Percentiles rank a stretch among this genome's conserved stretches.
Conservation (phyloP, 345 rosid species). For the Leavenworthia alabamica region DNA sequence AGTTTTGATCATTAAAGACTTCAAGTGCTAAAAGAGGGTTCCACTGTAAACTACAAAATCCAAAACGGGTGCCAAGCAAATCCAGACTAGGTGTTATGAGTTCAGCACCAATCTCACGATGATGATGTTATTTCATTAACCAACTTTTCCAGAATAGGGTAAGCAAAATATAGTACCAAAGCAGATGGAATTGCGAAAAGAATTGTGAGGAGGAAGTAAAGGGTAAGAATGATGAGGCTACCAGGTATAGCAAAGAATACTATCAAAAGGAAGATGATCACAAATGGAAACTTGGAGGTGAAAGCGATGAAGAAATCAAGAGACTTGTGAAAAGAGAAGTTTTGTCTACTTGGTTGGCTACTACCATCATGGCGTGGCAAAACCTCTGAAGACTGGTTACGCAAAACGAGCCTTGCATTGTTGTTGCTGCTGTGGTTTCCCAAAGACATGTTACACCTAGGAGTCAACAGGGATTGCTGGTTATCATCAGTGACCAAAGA, state of each 20-base stretch:
- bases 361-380: constrained; percentile 11
- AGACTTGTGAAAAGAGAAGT: constrained; percentile 43
- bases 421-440: constrained; percentile 28
- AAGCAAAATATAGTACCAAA: constrained; percentile 50
- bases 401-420: constrained; percentile 15
- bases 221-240: constrained; percentile 47
- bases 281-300: constrained; percentile 52
- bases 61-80: constrained; percentile 1
- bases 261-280: constrained; percentile 42
- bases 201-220: constrained; percentile 49
- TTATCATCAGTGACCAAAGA: constrained; percentile 23
- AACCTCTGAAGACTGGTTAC: constrained; percentile 19
- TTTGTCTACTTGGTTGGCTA: constrained; percentile 31
- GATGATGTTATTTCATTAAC: constrained; percentile 42
- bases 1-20: constrained; percentile 5
- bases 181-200: constrained; percentile 53
- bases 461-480: constrained; percentile 29
- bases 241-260: constrained; percentile 52
- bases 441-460: constrained; percentile 15
- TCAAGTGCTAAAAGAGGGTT: constrained; percentile 1
- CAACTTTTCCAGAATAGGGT: constrained; percentile 56
- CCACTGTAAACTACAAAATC: constrained; percentile 1
- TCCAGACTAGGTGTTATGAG: neutral
- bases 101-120: constrained; percentile 18
- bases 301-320: constrained; percentile 50